Evolutionary conservation across 371 early-diverging fungal species (phyloP).

Genomic region (Mucor plumbeus): DNA sequence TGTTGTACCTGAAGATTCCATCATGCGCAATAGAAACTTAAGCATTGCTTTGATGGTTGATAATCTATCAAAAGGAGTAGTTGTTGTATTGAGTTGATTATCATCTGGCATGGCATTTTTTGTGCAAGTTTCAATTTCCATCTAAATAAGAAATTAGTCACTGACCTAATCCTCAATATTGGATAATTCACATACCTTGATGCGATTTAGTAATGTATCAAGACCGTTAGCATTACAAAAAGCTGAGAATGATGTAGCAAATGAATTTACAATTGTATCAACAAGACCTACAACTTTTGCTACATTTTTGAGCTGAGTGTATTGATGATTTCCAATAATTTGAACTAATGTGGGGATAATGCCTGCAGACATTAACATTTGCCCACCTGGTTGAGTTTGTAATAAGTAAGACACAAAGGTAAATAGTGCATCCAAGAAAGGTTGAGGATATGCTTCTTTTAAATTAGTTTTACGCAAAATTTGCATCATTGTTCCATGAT

Average conservation of each 20-base stretch:
- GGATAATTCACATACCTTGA: slow-evolving; percentile 59
- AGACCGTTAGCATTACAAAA: slow-evolving; percentile 88
- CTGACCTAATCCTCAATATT: slow-evolving; percentile 43
- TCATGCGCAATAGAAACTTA: slow-evolving; percentile 91
- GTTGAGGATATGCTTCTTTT: slow-evolving; percentile 62
- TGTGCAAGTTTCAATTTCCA: slow-evolving; percentile 22
- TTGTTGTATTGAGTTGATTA: neutral
- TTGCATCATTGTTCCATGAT: slow-evolving; percentile 90
- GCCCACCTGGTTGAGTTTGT: slow-evolving; percentile 82
- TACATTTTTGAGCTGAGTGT: slow-evolving; percentile 63
- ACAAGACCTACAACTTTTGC: slow-evolving; percentile 77
- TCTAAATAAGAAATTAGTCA: slow-evolving; percentile 12
- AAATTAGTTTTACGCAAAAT: slow-evolving; percentile 73
- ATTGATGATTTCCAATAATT: slow-evolving; percentile 58
- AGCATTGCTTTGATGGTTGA: slow-evolving; percentile 86
- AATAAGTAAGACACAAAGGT: slow-evolving; percentile 77
- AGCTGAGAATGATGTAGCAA: slow-evolving; percentile 73
- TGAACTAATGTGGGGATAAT: slow-evolving; percentile 78
- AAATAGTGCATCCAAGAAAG: slow-evolving; percentile 87
- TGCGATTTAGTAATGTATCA: slow-evolving; percentile 74
- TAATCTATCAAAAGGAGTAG: slow-evolving; percentile 59
- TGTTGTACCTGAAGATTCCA: slow-evolving; percentile 85
- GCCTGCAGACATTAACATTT: slow-evolving; percentile 91
- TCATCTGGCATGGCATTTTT: neutral
- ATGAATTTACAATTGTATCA: slow-evolving; percentile 83